Conservation (phyloP, 768 basidiomycete genomes). For the Grammothele lineata region DNA sequence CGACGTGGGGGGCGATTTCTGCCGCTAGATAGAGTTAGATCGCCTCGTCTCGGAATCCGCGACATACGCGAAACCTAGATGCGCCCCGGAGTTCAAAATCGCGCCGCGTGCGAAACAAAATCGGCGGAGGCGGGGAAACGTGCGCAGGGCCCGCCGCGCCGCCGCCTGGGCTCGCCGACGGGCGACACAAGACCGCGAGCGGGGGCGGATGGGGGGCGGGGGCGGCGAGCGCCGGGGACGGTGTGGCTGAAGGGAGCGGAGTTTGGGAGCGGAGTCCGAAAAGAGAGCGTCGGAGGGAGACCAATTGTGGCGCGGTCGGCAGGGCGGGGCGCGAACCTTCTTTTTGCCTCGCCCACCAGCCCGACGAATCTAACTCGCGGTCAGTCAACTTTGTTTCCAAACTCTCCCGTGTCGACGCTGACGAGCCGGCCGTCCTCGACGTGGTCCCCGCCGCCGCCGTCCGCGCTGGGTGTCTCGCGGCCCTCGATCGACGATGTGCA, state of each 20-base stretch:
- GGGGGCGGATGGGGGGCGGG: neutral
- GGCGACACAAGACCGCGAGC: neutral
- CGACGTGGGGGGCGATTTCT: neutral
- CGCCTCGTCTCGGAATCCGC: neutral
- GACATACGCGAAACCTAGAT: neutral
- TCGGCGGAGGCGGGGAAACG: neutral
- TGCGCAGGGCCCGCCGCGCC: too few relatives aligned
- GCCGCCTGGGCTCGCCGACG: neutral
- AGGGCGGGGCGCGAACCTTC: slow-evolving; percentile 25
- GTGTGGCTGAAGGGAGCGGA: slow-evolving; percentile 4
- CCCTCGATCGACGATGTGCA: slow-evolving; percentile 18
- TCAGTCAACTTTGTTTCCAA: slow-evolving; percentile 70
- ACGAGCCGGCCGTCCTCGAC: slow-evolving; percentile 30
- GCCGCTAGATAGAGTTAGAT: slow-evolving; percentile 10
- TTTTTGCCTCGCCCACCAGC: slow-evolving; percentile 23
- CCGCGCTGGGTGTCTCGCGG: slow-evolving; percentile 3
- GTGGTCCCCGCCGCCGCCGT: neutral
- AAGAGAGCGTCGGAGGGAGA: slow-evolving; percentile 6
- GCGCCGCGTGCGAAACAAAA: neutral
- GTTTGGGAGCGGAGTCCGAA: slow-evolving; percentile 3
- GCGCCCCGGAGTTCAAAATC: neutral
- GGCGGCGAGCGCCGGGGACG: neutral
- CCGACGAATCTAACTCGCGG: slow-evolving; percentile 56
- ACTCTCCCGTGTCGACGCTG: slow-evolving; percentile 52
- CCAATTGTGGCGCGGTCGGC: slow-evolving; percentile 20